phyloP scores from a whole-genome alignment of 2,329 filamentous ascomycete species.

The Botrytis porri region DNA sequence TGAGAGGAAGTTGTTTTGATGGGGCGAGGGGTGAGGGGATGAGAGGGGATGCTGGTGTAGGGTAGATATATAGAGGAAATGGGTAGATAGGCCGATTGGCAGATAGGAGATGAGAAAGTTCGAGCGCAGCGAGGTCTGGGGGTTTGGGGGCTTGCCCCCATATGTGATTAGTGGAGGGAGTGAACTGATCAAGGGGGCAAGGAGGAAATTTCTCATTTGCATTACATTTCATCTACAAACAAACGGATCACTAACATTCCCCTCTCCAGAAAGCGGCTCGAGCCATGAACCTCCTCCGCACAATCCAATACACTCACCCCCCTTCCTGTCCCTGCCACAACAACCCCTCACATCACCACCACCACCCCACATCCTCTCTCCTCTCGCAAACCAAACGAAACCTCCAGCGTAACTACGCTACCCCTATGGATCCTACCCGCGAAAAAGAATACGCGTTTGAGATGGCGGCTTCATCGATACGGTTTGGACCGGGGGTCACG shows the following conservation, averaged over 20 bases:
- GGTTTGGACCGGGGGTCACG: constrained; percentile 89
- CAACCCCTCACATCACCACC: constrained; percentile 76
- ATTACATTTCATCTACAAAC: not conserved
- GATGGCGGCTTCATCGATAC: constrained; percentile 85
- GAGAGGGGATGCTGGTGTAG: no score
- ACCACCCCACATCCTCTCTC: constrained; percentile 42
- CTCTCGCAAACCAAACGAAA: constrained; percentile 47
- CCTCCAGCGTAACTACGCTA: constrained; percentile 59
- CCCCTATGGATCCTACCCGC: constrained; percentile 66
- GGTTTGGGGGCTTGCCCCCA: not conserved
- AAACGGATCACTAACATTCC: constrained; percentile 19
- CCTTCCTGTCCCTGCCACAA: constrained; percentile 90
- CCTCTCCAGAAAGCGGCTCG: constrained; percentile 51
- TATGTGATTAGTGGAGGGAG: not conserved
- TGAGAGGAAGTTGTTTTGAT: no score
- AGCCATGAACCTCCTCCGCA: constrained; percentile 72
- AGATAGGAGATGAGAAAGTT: not conserved
- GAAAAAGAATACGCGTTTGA: constrained; percentile 98
- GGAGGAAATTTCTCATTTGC: not conserved
- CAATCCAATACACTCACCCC: constrained; percentile 87
- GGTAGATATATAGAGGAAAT: no score
- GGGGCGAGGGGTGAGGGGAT: no score
- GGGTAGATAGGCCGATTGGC: not conserved
- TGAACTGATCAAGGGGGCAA: not conserved
- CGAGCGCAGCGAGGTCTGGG: not conserved